A percentile compares a stretch with the other conserved stretches of the same genome.
phyloP scores from a whole-genome alignment of 2,329 filamentous ascomycete species.

The Talaromyces sp. region DNA sequence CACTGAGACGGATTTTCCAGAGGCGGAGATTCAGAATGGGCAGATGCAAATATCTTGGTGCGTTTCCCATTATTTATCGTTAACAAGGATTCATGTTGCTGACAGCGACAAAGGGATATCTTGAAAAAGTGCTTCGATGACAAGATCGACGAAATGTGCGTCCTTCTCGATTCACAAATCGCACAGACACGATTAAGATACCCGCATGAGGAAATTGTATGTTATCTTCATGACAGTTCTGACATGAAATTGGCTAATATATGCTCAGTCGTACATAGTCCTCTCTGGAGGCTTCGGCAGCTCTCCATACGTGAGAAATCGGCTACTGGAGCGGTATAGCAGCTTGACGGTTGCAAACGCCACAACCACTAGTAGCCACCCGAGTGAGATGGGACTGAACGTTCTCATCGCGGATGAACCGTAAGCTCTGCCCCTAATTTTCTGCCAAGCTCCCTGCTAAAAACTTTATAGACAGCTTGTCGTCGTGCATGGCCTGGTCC shows the following conservation, averaged over 20 bases:
- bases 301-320: slow-evolving; percentile 24
- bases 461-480: slow-evolving; percentile 21
- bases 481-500: slow-evolving; percentile 30
- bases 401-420: slow-evolving; percentile 29
- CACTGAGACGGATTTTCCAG: slow-evolving; percentile 16
- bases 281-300: slow-evolving; percentile 31
- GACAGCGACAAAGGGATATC: neutral
- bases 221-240: neutral
- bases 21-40: slow-evolving; percentile 22
- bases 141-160: slow-evolving; percentile 25
- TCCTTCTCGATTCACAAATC: slow-evolving; percentile 22
- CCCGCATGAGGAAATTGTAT: slow-evolving; percentile 23
- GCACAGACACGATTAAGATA: slow-evolving; percentile 19
- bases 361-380: neutral
- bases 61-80: neutral
- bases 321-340: slow-evolving; percentile 21
- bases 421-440: slow-evolving; percentile 13
- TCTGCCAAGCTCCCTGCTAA: neutral
- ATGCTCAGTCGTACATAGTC: slow-evolving; percentile 22
- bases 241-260: neutral
- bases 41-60: slow-evolving; percentile 28
- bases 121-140: slow-evolving; percentile 17
- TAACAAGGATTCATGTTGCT: neutral
- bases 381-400: slow-evolving; percentile 15
- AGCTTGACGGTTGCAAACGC: neutral